These are phyloP conservation scores for Emergomyces africanus DNA, from an alignment of 2,329 filamentous ascomycete genomes.

Conservation along the genomic window DNA sequence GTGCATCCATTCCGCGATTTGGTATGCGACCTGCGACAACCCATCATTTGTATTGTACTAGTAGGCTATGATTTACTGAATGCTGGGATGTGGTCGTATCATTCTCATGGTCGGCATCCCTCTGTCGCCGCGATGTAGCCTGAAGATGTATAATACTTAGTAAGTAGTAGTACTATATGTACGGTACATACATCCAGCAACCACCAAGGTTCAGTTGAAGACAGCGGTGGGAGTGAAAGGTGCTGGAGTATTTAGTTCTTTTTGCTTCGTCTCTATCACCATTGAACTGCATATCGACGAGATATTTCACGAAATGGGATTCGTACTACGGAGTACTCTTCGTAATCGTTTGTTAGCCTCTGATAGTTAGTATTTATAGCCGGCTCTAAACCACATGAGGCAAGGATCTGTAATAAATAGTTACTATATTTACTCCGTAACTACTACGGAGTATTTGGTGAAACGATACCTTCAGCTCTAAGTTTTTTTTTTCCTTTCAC, in stretches of 20 bases:
- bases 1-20: slow-evolving; percentile 98
- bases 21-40: slow-evolving; percentile 47
- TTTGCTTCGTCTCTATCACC: neutral
- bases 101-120: neutral
- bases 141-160: neutral
- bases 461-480: too few species aligned
- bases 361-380: neutral
- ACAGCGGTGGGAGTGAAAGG: neutral
- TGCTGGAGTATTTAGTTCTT: neutral
- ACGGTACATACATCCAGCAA: too few species aligned
- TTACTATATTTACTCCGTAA: too few species aligned
- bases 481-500: neutral
- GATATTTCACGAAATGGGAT: neutral
- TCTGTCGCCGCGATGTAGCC: neutral
- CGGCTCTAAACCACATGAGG: too few species aligned
- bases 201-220: neutral
- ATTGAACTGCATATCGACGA: neutral
- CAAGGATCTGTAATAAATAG: too few species aligned
- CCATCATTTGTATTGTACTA: slow-evolving; percentile 2
- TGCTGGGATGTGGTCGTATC: neutral
- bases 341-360: neutral
- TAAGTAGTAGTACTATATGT: too few species aligned
- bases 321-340: neutral
- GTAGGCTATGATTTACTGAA: too few species aligned
- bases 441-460: too few species aligned